These are phyloP conservation scores for Penicillium griseofulvum DNA, from an alignment of 2,329 filamentous ascomycete genomes.

Conservation along the genomic window DNA sequence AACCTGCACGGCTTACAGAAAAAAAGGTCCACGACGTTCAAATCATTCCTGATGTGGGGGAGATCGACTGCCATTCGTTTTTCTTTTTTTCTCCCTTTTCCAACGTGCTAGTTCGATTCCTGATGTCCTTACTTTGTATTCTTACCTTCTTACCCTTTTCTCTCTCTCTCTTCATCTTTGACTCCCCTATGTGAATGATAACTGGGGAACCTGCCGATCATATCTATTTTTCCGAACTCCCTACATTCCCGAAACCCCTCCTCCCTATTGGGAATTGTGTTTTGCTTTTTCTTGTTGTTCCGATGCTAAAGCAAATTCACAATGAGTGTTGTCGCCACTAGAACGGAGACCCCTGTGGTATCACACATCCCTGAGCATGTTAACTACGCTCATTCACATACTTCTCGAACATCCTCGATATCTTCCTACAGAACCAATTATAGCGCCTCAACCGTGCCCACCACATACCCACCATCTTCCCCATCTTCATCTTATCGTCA, in stretches of 20 bases:
- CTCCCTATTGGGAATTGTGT: constrained; percentile 7
- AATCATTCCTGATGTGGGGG: constrained; percentile 23
- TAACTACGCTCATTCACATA: constrained; percentile 30
- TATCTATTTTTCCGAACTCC: constrained; percentile 8
- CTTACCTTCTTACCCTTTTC: not conserved
- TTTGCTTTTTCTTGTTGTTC: constrained; percentile 14
- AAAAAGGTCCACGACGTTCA: constrained; percentile 1
- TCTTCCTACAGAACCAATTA: constrained; percentile 42
- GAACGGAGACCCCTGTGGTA: constrained; percentile 36
- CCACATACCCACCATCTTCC: constrained; percentile 39
- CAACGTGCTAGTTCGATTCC: not conserved
- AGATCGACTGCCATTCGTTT: constrained; percentile 17
- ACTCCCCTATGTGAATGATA: no score
- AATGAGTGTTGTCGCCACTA: constrained; percentile 43
- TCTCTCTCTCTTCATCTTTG: not conserved
- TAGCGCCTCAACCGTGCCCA: constrained; percentile 37
- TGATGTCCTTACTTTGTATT: not conserved
- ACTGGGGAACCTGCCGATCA: constrained; percentile 17
- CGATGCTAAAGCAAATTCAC: constrained; percentile 24
- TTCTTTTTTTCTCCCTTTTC: constrained; percentile 5
- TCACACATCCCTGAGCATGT: constrained; percentile 28
- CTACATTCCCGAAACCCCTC: constrained; percentile 23
- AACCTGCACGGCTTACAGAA: constrained; percentile 10
- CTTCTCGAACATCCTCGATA: constrained; percentile 35
- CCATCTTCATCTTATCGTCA: constrained; percentile 35